Base-by-base conservation (phyloP, 768 basidiomycete genomes). In the Strobilomyces confusus region DNA sequence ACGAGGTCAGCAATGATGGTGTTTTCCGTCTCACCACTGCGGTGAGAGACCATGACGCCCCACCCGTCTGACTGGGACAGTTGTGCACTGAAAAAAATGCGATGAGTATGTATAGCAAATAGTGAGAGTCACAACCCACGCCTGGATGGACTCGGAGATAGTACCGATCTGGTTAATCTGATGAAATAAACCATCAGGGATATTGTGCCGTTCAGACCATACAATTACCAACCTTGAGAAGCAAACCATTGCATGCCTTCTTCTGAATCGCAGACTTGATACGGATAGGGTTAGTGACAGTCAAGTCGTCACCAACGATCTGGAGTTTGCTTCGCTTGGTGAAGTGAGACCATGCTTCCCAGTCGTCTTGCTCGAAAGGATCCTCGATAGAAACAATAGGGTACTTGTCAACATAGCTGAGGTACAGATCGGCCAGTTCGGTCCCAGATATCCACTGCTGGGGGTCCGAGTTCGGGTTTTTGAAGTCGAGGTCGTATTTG, bases 1-100 rank as follows among this genome's bases (percentile, higher is more conserved):
- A 86, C 84, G 60, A 98, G 86, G 73, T 98, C 94, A 58, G 95
- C 92, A 65, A 98, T 98, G 73, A 93, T 79, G 50, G 92, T 95
- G 77, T 92, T 94, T 76, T 97, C 95, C 33, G 95, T 98, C 81
- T 98, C 95, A 67, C 95, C 95, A 61, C 89, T 92, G 62, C 97
- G 94, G 82, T 98, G 97, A 49, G 95, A 98, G 73, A 95, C 87
- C 97, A 99, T 99, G 75, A 98, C 91, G 71, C 94, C 95, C 97
- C 97, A 99, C 50, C 89, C 89, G 66, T 92, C 92, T 36, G 91
- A 92, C 72, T 97, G 93, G 45, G 95, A 72, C 64, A 99, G 91
- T 73, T 98, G 94, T 55, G 95, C 92, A 69, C 92, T 95, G 57
- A 30, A 56, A 48, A 51, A 56, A 48, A 51, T 29, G 38, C 32